Evolutionary conservation across 352 stramenopile species (phyloP), one percentile per base, ranked within the genome.

Genomic region (Saprolegnia diclina): DNA sequence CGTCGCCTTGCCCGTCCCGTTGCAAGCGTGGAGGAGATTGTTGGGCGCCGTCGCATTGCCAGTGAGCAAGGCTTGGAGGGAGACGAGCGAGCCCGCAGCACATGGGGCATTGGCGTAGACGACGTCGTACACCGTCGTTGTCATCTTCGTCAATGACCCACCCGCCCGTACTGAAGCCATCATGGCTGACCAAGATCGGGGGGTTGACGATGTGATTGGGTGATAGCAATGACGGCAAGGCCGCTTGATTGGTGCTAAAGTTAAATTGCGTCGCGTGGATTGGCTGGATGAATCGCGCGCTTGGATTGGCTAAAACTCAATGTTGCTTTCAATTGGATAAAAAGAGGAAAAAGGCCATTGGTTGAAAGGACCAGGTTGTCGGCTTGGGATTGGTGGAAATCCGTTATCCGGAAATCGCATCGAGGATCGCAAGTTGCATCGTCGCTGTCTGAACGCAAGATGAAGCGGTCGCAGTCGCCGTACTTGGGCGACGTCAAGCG

Each of bases 351-450:
- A 10, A 59, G 4, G 11, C n/a, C 29, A 35, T 35, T 35, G 29
- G 29, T 35, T 35, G 29, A 35, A 35, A 35, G 29, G 5, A 2
- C 29, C 29, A 35, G 2, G 2, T 35, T 35, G 29, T 35, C 2
- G 13, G 52, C 24, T 40, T 59, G 24, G 11, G 52, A 59, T 59
- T 59, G 52, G 52, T 59, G 1, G 35, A 42, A n/a, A 48, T 48
- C 1, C 1, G 4, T 14, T 48, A 48, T 48, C 7, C 7, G 42
- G 42, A 48, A 4, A n/a, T 14, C 1, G 11, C 1, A 14, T 1
- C 13, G 42, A 14, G 42, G 52, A 59, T 59, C 35, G 35, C 35
- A 59, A 59, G 52, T 59, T 59, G 52, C 52, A 59, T 59, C 19
- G 24, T n/a, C 13, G 24, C 42, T n/a, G 42, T n/a, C 42, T 48